Evolutionary conservation across 1,284 basidiomycete genomes (phyloP), one percentile per base, ranked within the genome.

Genomic region (Moesziomyces antarcticus): DNA sequence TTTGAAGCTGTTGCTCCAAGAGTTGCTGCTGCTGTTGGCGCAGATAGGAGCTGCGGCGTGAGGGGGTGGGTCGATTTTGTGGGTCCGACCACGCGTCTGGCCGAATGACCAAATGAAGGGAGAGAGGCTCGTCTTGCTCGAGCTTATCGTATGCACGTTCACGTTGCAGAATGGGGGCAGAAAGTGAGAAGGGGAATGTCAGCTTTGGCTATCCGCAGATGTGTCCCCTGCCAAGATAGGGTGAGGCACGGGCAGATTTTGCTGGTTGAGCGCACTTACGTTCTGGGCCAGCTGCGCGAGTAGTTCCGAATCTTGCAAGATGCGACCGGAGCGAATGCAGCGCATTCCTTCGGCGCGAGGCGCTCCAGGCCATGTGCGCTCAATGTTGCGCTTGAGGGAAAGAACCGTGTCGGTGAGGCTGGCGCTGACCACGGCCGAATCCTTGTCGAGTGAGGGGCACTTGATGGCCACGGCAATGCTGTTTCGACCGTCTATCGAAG

Each of bases 31-130:
- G 55, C n/a, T 25, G 24, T 3, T 25, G 69, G 44, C 58, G 62
- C 33, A 57, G 46, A 46, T 69, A 73, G 53, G 69, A 69, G 66
- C 65, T 60, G 46, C 73, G 62, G 16, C 69, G 53, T 2, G 64
- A 68, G 37, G 72, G 62, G 1, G 72, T 74, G 58, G 72, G 72
- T 27, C 72, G 55, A 30, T 70, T 70, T 33, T 70, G 66, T 51
- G 72, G 72, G 56, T 74, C 72, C 40, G 65, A 60, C 80, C 80
- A 82, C 40, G 79, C 80, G 21, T 76, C 79, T 18, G 81, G 81
- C 2, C 72, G 78, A 43, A 82, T 79, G 50, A 79, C 79, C 4
- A 80, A 62, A 60, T 82, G 81, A 54, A 82, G 62, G 16, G 77
- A 64, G 8, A 75, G 46, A 13, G 73, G 59, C 35, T 76, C 70